Conservation (phyloP, 495 filamentous ascomycete genomes). For the Acidomyces sp. region DNA sequence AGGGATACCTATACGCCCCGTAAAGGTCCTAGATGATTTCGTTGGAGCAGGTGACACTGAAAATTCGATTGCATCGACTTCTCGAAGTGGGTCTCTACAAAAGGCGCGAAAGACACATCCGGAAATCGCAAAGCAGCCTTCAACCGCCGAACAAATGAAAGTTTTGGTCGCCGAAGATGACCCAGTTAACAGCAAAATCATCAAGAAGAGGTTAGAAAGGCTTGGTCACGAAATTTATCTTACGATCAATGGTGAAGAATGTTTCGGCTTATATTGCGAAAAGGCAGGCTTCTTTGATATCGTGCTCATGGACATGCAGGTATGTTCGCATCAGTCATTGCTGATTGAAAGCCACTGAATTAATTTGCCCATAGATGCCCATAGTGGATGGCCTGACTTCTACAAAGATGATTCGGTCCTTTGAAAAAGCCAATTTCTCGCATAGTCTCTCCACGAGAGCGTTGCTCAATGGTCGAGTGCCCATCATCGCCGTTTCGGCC, state of each 20-base stretch:
- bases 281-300: slow-evolving; percentile 54
- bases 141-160: slow-evolving; percentile 36
- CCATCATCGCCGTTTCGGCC: slow-evolving; percentile 85
- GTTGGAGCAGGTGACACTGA: slow-evolving; percentile 1
- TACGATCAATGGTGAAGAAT: slow-evolving; percentile 80
- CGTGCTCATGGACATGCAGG: slow-evolving; percentile 95
- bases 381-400: slow-evolving; percentile 80
- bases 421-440: slow-evolving; percentile 38
- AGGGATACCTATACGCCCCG: slow-evolving; percentile 19
- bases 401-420: slow-evolving; percentile 66
- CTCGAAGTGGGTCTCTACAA: not conserved
- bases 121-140: not conserved
- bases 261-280: slow-evolving; percentile 53
- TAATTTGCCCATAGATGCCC: slow-evolving; percentile 54
- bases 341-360: slow-evolving; percentile 4
- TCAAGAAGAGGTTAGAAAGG: slow-evolving; percentile 73
- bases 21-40: slow-evolving; percentile 23
- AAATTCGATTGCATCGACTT: not conserved
- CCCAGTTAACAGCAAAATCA: slow-evolving; percentile 78
- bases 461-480: slow-evolving; percentile 43
- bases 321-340: slow-evolving; percentile 26
- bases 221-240: slow-evolving; percentile 58
- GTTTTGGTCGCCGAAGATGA: slow-evolving; percentile 88
- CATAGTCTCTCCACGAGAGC: slow-evolving; percentile 37
- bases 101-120: not conserved